These are phyloP conservation scores for Begonia masoniana DNA, from an alignment of 306 rosid genomes.

Conservation along the genomic window DNA sequence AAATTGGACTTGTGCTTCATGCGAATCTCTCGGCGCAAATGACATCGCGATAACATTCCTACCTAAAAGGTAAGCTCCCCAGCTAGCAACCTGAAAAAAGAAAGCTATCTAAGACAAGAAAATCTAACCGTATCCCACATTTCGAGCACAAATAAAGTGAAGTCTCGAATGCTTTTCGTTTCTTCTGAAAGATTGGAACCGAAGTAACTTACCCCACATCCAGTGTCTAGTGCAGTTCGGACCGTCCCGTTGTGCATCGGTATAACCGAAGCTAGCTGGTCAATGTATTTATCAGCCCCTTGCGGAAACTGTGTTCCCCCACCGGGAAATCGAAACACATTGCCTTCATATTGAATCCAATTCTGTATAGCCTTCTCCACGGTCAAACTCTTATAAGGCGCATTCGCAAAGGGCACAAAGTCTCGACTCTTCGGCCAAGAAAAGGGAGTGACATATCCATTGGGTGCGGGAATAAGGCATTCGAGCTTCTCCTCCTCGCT, in stretches of 20 bases:
- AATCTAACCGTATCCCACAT: not conserved
- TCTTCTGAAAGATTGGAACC: not conserved
- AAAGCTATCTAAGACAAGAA: not conserved
- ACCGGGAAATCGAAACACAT: conserved; percentile 50
- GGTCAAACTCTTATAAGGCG: conserved; percentile 51
- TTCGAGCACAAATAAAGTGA: not conserved
- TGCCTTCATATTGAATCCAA: conserved; percentile 59
- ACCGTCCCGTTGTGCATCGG: conserved; percentile 41
- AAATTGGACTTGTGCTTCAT: conserved; percentile 39
- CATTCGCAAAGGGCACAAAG: conserved; percentile 54
- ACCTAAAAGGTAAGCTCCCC: conserved; percentile 38
- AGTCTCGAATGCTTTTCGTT: not conserved
- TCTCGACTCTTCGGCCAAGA: conserved; percentile 63
- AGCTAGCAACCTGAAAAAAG: conserved; percentile 43
- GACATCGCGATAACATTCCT: conserved; percentile 44
- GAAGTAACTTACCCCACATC: conserved; percentile 42
- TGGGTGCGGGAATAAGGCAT: conserved; percentile 51
- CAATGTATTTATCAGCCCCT: conserved; percentile 51
- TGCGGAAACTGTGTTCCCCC: conserved; percentile 61
- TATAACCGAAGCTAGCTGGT: conserved; percentile 40
- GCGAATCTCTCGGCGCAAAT: conserved; percentile 43
- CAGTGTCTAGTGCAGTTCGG: conserved; percentile 55
- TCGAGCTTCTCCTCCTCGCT: conserved; percentile 37
- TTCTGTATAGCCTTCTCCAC: conserved; percentile 58
- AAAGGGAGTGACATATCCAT: conserved; percentile 51